A percentile compares a stretch with the other conserved stretches of the same genome.
phyloP scores from a whole-genome alignment of 31 red algal species.

The Asparagopsis taxiformis region DNA sequence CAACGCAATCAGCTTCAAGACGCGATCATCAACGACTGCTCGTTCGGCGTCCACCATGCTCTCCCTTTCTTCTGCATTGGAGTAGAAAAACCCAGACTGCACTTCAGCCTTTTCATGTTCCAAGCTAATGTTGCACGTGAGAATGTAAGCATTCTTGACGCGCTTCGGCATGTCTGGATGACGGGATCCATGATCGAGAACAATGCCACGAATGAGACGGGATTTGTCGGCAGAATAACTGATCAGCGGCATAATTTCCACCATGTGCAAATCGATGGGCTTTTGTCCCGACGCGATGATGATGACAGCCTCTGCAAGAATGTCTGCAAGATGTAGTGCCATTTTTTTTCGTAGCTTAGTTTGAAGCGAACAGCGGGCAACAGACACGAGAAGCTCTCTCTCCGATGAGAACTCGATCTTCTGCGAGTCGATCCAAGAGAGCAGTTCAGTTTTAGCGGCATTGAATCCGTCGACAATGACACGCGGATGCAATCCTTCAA shows the following conservation, averaged over 20 bases:
- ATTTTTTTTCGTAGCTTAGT: constrained; percentile 78
- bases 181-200: constrained; percentile 92
- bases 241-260: constrained; percentile 93
- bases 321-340: constrained; percentile 70
- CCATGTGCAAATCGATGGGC: constrained; percentile 96
- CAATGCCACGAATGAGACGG: constrained; percentile 80
- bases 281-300: constrained; percentile 62
- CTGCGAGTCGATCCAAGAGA: constrained; percentile 74
- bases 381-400: constrained; percentile 82
- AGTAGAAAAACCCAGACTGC: constrained; percentile 89
- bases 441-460: constrained; percentile 69
- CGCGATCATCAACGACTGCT: constrained; percentile 67
- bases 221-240: constrained; percentile 63
- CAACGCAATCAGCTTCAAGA: constrained; percentile 83
- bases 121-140: constrained; percentile 95
- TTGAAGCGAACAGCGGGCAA: constrained; percentile 72
- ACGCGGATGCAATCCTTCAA: constrained; percentile 91
- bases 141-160: constrained; percentile 88
- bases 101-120: constrained; percentile 97
- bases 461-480: constrained; percentile 91
- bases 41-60: constrained; percentile 85
- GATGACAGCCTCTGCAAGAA: constrained; percentile 88
- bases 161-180: constrained; percentile 99
- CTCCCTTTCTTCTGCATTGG: constrained; percentile 85
- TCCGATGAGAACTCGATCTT: constrained; percentile 69